These are phyloP conservation scores for Lactarius vividus DNA, from an alignment of 768 basidiomycete species.

Conservation along the genomic window DNA sequence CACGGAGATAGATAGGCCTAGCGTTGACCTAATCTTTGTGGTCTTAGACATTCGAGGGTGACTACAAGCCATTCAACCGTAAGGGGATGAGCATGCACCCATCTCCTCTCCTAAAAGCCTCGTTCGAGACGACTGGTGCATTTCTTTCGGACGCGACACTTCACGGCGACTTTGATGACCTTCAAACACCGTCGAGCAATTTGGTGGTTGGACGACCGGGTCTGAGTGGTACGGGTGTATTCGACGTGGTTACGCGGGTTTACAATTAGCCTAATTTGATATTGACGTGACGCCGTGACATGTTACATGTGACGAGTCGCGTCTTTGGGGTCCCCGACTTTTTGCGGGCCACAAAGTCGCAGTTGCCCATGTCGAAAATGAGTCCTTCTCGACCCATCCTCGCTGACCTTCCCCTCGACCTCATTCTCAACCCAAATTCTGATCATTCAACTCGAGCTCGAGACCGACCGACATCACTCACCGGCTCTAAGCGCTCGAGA, in stretches of 20 bases:
- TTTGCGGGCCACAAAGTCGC: not conserved
- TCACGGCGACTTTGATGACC: constrained; percentile 92
- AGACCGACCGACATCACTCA: constrained; percentile 9
- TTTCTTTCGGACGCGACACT: constrained; percentile 92
- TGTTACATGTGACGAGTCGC: constrained; percentile 20
- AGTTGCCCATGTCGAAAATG: constrained; percentile 12
- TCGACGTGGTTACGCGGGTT: constrained; percentile 73
- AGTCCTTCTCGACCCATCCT: constrained; percentile 14
- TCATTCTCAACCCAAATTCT: constrained; percentile 9
- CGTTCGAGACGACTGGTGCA: constrained; percentile 92
- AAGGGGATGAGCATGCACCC: constrained; percentile 90
- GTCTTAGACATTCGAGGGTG: constrained; percentile 94
- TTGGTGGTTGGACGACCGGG: constrained; percentile 89
- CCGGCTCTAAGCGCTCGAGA: constrained; percentile 26
- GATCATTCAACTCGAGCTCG: not conserved
- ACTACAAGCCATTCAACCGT: constrained; percentile 97
- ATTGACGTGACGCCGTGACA: constrained; percentile 8
- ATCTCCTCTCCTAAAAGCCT: constrained; percentile 96
- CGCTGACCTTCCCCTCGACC: constrained; percentile 25
- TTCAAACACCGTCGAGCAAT: constrained; percentile 85
- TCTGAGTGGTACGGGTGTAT: constrained; percentile 90
- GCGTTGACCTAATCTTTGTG: constrained; percentile 1
- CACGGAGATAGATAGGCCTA: constrained; percentile 16
- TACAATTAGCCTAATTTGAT: not conserved
- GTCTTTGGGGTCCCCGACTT: constrained; percentile 8